Conservation (phyloP, 2,329 filamentous ascomycete genomes). For the Ceratocystis destructans region DNA sequence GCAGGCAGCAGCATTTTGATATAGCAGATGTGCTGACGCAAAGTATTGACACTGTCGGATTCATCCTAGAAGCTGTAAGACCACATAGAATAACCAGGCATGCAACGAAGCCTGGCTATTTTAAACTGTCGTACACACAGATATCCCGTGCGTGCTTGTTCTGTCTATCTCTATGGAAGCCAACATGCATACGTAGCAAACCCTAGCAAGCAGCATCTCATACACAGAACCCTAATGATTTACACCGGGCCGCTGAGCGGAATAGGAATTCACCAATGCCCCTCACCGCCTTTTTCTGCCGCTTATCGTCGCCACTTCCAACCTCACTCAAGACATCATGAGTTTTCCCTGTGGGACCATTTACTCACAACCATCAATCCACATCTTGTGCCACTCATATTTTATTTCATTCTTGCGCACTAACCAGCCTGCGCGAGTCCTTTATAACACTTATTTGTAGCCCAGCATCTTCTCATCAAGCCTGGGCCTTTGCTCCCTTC, state of each 20-base stretch:
- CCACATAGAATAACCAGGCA: too few relatives aligned
- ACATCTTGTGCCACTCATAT: neutral
- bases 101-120: too few relatives aligned
- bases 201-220: neutral
- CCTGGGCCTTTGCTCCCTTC: neutral
- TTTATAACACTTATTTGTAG: neutral
- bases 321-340: neutral
- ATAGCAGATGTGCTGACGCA: neutral
- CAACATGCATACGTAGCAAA: neutral
- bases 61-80: too few relatives aligned
- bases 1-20: neutral
- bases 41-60: too few relatives aligned
- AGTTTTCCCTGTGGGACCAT: neutral
- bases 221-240: neutral
- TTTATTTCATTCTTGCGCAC: neutral
- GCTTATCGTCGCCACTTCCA: neutral
- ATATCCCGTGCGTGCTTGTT: too few relatives aligned
- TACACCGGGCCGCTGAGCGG: neutral
- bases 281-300: constrained; percentile 14
- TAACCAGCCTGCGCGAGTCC: neutral
- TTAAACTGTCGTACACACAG: too few relatives aligned
- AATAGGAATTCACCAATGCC: neutral
- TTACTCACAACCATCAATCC: neutral
- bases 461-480: neutral
- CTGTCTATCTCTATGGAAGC: too few relatives aligned